Conservation (phyloP, 2,329 filamentous ascomycete species). For the Bipolaris gigantea region DNA sequence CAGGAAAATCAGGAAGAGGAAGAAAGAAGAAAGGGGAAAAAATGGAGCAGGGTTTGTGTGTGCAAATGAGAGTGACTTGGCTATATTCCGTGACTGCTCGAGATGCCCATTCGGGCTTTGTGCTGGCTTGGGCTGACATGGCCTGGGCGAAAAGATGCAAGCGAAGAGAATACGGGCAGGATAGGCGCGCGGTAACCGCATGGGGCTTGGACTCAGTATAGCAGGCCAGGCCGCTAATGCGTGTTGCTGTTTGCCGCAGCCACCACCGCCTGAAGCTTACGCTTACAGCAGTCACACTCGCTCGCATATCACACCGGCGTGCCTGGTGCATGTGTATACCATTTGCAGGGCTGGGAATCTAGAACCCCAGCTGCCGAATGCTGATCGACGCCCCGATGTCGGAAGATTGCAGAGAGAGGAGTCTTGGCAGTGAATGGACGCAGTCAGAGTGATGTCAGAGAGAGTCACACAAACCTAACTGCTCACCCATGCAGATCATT, state of each 20-base stretch:
- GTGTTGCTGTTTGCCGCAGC: slow-evolving; percentile 4
- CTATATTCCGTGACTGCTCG: neutral
- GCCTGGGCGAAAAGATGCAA: neutral
- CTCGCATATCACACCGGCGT: neutral
- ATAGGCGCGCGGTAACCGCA: neutral
- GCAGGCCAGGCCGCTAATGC: slow-evolving; percentile 5
- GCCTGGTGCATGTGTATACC: neutral
- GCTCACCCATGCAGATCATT: neutral
- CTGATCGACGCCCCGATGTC: neutral
- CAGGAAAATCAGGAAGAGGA: too few species aligned
- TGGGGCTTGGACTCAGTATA: neutral
- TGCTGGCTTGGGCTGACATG: neutral
- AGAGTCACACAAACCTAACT: neutral
- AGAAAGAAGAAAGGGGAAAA: neutral
- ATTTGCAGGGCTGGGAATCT: neutral
- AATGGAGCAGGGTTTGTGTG: neutral
- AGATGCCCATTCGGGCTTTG: neutral
- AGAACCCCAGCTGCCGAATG: neutral
- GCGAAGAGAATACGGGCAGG: neutral
- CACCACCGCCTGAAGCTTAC: neutral
- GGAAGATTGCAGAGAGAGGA: neutral
- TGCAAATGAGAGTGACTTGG: neutral
- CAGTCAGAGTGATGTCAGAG: slow-evolving; percentile 25
- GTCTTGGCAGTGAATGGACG: neutral
- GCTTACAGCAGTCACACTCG: neutral